These are phyloP conservation scores for Penicillium cosmopolitanum DNA, from an alignment of 495 filamentous ascomycete species.

Conservation along the genomic window DNA sequence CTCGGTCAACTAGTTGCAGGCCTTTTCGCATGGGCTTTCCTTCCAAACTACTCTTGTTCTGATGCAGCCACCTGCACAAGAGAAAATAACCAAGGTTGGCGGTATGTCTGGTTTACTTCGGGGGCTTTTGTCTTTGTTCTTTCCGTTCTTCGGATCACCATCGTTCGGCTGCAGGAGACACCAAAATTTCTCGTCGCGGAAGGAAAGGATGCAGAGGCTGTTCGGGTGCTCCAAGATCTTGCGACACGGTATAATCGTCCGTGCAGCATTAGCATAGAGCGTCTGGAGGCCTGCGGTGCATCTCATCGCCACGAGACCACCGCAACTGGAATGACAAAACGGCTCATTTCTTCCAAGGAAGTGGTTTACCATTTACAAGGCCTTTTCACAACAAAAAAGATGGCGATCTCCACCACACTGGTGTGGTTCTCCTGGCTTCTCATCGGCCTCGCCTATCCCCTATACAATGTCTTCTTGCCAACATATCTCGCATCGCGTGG, in stretches of 20 bases:
- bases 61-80: constrained; percentile 43
- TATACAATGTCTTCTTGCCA: constrained; percentile 71
- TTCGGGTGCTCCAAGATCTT: constrained; percentile 62
- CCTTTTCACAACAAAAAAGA: constrained; percentile 63
- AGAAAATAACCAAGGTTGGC: constrained; percentile 57
- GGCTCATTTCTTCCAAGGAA: constrained; percentile 52
- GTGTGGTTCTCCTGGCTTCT: constrained; percentile 74
- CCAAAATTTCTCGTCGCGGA: constrained; percentile 72
- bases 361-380: constrained; percentile 60
- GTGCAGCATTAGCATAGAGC: constrained; percentile 65
- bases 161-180: constrained; percentile 70
- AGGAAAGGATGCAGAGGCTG: constrained; percentile 64
- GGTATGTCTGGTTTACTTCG: constrained; percentile 59
- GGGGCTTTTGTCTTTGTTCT: constrained; percentile 70
- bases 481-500: constrained; percentile 52
- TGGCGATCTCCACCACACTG: constrained; percentile 62
- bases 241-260: constrained; percentile 65
- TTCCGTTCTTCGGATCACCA: constrained; percentile 65
- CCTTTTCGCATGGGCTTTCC: constrained; percentile 50
- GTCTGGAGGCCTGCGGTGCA: constrained; percentile 42
- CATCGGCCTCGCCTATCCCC: constrained; percentile 69
- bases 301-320: constrained; percentile 29
- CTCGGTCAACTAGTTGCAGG: constrained; percentile 37
- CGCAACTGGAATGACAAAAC: constrained; percentile 36
- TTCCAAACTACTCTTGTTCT: constrained; percentile 17